These are phyloP conservation scores for Selenicereus undatus DNA, from an alignment of 148 eudicot genomes.

Conservation along the genomic window DNA sequence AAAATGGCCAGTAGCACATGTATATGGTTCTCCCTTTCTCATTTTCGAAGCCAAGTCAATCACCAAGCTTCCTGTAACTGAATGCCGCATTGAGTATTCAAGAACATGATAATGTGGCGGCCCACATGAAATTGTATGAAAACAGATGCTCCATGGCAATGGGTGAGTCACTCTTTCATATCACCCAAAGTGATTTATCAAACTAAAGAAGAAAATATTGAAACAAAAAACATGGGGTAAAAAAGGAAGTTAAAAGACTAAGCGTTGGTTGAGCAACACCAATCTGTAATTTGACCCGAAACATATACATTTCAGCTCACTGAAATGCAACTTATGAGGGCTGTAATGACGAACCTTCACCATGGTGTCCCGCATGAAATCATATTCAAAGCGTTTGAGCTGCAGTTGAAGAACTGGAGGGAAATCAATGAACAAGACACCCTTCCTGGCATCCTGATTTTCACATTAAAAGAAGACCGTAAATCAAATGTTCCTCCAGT, in stretches of 20 bases:
- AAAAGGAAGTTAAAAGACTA: too few relatives aligned
- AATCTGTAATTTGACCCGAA: neutral
- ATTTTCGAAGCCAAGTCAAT: neutral
- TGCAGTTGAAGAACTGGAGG: constrained; percentile 87
- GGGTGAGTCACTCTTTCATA: neutral
- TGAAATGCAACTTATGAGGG: constrained; percentile 4
- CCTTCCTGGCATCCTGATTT: constrained; percentile 87
- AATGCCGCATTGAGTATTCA: too few relatives aligned
- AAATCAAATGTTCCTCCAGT: neutral
- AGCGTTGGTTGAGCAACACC: neutral
- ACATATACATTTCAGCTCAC: neutral
- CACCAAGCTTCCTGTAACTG: neutral
- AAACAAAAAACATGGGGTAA: neutral
- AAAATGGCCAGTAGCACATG: neutral
- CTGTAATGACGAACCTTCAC: constrained; percentile 54
- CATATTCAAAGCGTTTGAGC: constrained; percentile 85
- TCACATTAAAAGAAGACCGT: constrained; percentile 5
- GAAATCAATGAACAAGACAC: constrained; percentile 74
- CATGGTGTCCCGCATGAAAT: constrained; percentile 87
- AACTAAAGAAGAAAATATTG: neutral
- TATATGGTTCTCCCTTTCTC: neutral
- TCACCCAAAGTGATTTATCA: neutral
- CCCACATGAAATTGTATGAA: neutral
- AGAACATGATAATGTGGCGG: neutral
- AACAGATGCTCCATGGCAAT: neutral